Base-by-base conservation (phyloP, 2,329 filamentous ascomycete species). In the Epichloe amarillans region DNA sequence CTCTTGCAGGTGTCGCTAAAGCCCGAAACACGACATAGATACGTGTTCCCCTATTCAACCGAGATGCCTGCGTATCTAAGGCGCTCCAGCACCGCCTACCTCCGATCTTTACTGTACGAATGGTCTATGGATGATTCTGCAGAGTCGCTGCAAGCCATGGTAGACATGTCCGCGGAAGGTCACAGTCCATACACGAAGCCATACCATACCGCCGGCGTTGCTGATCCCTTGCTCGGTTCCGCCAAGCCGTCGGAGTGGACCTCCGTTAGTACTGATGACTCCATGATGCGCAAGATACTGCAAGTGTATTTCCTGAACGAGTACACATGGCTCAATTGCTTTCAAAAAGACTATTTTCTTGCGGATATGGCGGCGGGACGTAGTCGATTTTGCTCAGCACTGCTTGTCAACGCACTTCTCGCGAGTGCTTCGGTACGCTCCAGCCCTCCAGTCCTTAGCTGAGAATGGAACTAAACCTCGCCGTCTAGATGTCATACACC, bases 271-370 rank as follows among this genome's bases (percentile, higher is more conserved):
- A 49, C 54, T 5, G 62, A 71, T 30, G 61, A 72, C 39, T 49
- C 17, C 1, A 57, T 72, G 7, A 64, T 71, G 60, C 58, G 62
- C 30, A 61, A 62, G 10, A 52, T 68, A 0, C 51, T 68, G 1
- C 40, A 23, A 1, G 51, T 56, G 1, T 60, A 61, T 11, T 56
- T 68, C 5, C 61, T 60, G 1, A 64, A 63, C 52, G 67, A 71
- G 37, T 68, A 69, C 36, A 62, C 64, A 3, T 68, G 62, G 54
- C 62, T 62, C 0, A 56, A 64, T 0, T 57, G 58, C 0, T 67
- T 71, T 26, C 67, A 72, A 3, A 70, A 69, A 52, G 66, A 69
- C 26, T 57, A 57, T 1, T 69, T 72, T 33, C 51, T 71, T 0
- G 57, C 69, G n/a, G 69, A 71, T 30, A 64, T 72, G 64, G 58